Percentiles rank a stretch among this genome's conserved stretches.
phyloP scores from a whole-genome alignment of 1,139 yeast species.

The Taiozyma sp. region DNA sequence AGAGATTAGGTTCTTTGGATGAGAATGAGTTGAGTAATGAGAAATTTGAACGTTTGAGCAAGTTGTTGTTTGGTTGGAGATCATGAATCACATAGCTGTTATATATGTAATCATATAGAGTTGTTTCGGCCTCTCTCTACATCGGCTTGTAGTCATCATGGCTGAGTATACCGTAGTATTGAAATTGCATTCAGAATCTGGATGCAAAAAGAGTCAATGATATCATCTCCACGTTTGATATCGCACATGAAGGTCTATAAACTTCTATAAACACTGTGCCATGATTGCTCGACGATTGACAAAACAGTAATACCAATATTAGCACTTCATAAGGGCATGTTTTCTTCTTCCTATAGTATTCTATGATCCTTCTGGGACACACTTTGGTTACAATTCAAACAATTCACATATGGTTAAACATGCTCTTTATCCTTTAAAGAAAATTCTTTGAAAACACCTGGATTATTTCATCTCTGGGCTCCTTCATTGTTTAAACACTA shows the following conservation, averaged over 20 bases:
- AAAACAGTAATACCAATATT: background rate
- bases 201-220: background rate
- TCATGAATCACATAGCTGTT: background rate
- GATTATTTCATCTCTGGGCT: background rate
- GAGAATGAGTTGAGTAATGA: background rate
- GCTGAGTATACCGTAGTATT: background rate
- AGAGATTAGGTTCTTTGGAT: background rate
- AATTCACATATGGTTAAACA: background rate
- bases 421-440: background rate
- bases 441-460: background rate
- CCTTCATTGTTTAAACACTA: background rate
- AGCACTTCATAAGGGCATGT: background rate
- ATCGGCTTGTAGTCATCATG: background rate
- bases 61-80: background rate
- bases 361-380: background rate
- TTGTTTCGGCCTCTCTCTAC: background rate
- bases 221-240: background rate
- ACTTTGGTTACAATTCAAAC: background rate
- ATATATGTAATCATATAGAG: background rate
- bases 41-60: background rate
- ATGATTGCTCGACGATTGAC: too few species aligned
- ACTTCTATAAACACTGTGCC: background rate
- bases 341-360: background rate
- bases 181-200: background rate
- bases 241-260: background rate